Percentiles rank a stretch among this genome's conserved stretches.
Evolutionary conservation across 208 protist genomes (phyloP).

Genomic region (Naegleria lovaniensis): DNA sequence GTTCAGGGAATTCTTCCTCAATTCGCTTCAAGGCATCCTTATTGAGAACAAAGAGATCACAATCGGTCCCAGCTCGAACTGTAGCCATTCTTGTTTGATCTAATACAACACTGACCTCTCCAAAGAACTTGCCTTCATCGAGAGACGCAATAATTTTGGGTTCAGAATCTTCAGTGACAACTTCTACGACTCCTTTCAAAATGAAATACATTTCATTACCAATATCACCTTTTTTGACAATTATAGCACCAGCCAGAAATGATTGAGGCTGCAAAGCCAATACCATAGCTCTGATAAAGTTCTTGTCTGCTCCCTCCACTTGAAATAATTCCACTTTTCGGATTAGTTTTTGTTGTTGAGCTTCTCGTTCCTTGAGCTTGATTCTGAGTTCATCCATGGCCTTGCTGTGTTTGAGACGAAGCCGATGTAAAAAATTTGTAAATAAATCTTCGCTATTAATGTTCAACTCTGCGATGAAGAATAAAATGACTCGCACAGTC

Average conservation of each 20-base stretch:
- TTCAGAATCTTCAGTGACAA: background rate
- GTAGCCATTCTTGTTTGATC: conserved; percentile 12
- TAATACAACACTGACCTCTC: background rate
- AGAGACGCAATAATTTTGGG: conserved; percentile 8
- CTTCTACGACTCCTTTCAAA: background rate
- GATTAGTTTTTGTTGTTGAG: background rate
- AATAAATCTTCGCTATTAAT: background rate
- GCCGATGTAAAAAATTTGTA: background rate
- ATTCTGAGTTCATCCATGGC: background rate
- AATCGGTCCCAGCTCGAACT: background rate
- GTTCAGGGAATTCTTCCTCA: background rate
- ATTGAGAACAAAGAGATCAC: conserved; percentile 14
- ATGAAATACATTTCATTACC: conserved; percentile 4
- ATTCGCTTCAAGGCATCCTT: background rate
- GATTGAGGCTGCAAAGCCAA: background rate
- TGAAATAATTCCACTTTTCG: background rate
- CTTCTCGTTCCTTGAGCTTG: background rate
- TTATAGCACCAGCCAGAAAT: background rate
- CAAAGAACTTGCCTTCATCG: conserved; percentile 21
- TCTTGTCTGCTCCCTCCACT: background rate
- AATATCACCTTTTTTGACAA: background rate
- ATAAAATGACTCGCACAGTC: background rate
- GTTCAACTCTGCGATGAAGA: background rate
- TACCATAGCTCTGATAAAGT: background rate
- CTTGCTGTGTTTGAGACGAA: background rate